Evolutionary conservation across 352 stramenopile genomes (phyloP), one percentile per base, ranked within the genome.

Genomic region (Phytophthora quininea): DNA sequence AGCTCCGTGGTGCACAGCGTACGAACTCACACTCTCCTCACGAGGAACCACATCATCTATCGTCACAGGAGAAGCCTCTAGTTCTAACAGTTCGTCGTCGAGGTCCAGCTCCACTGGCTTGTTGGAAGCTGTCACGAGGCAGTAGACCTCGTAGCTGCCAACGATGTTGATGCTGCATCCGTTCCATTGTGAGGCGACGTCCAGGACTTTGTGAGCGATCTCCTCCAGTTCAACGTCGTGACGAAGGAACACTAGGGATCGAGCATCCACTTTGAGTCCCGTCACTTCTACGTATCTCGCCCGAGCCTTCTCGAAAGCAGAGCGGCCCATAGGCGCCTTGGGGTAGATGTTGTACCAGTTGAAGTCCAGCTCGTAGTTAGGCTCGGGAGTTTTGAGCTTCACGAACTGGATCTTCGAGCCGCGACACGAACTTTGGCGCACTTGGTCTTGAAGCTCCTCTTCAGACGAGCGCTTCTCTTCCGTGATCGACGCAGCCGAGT

Each of bases 271-370:
- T 54, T 88, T 84, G n/a, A 91, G 68, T 3, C 70, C 74, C 11
- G 74, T 73, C 9, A 72, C 54, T 37, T 83, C 61, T n/a, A 95
- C 67, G 32, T 79, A 88, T 48, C 80, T 76, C 7, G 85, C 67
- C 12, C 86, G 81, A 31, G 73, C 73, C 8, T 61, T 51, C 33
- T 93, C 85, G 0, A 66, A 31, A 32, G 61, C 40, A 27, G 45
- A 64, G 9, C 58, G 70, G 31, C 69, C 50, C n/a, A 90, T 58
- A 0, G 87, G 87, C 5, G 85, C 84, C 66, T 95, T 95, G 2
- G 87, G 87, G 63, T 86, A 95, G 19, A 84, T 82, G 71, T 93
- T 87, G 60, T 84, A 73, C 84, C 87, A 93, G 69, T 84, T 73
- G 63, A 90, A 95, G 66, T 95, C 80, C 8, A 93, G 69, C 9